Evolutionary conservation across 1,284 basidiomycete genomes (phyloP), one percentile per base, ranked within the genome.

Genomic region (Tetrapyrgos nigripes): DNA sequence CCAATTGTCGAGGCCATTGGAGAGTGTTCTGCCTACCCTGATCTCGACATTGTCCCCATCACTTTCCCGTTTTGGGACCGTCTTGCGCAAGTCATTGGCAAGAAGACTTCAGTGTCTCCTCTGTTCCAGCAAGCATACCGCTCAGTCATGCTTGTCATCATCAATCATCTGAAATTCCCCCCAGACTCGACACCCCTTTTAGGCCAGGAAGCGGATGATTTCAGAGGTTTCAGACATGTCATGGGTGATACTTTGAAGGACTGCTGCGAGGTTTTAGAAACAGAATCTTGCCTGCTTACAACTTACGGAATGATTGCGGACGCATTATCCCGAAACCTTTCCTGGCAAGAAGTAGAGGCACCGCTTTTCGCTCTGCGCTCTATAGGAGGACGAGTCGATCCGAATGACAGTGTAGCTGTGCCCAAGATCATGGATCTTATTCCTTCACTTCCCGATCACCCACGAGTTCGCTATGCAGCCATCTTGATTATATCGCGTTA

Each of bases 241-340:
- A 99, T 99, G 92, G 97, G 97, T 53, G 97, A 99, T 73, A 99
- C 97, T 4, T 84, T 99, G 66, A 99, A 99, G 77, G 97, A 99
- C 73, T 99, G 97, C 73, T 99, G 97, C 76, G 87, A 92, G 63
- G 96, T 99, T 35, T 85, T 99, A 35, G 93, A 96, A 28, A 86
- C 96, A 2, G 89, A 94, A 49, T 83, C 84, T 3, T 99, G 97
- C 69, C 82, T 99, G 44, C 78, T 89, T 53, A 83, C 89, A 8
- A 87, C 95, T 10, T 93, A 95, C 72, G 86, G 92, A 55, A 83
- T 94, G 71, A 91, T 98, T 63, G 87, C 89, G 21, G 73, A 78
- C 1, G 92, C 92, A 3, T 81, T 98, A 59, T 77, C 86, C 5
- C 80, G 79, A 28, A 74, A 75, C 2, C 73, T 84, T 17, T 85